Evolutionary conservation across 2,329 filamentous ascomycete species (phyloP).

Genomic region (Trematosphaeria pertusa): DNA sequence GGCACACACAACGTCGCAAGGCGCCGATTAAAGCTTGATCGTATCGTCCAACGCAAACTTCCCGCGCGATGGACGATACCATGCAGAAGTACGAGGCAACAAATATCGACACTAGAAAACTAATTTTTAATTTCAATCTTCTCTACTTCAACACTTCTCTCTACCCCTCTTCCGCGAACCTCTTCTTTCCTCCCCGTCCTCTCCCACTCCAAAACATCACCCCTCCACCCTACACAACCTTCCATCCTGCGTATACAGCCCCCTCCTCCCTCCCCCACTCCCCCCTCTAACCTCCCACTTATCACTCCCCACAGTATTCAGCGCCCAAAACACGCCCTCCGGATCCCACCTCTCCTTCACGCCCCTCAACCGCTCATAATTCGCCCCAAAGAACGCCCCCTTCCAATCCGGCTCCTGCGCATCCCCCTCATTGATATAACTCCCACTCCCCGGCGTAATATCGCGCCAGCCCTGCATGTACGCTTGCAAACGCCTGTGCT

Average conservation of each 20-base stretch:
- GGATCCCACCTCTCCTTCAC: conserved; percentile 34
- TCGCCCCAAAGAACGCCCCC: conserved; percentile 29
- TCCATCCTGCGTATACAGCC: conserved; percentile 34
- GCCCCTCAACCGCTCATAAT: conserved; percentile 28
- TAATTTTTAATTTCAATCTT: no score
- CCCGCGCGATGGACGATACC: no score
- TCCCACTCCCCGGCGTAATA: conserved; percentile 26
- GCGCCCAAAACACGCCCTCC: conserved; percentile 33
- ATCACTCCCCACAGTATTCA: conserved; percentile 32
- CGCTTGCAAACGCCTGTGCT: conserved; percentile 23
- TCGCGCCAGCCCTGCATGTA: conserved; percentile 35
- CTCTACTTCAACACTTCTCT: no score
- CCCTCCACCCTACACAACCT: conserved; percentile 30
- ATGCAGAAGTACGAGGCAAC: no score
- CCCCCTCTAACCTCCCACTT: conserved; percentile 30
- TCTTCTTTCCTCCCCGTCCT: no score
- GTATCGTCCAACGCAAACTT: no score
- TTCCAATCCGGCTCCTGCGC: conserved; percentile 35
- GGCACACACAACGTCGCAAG: no score
- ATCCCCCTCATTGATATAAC: conserved; percentile 40
- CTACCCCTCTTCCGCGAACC: no score
- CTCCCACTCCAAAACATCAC: no score
- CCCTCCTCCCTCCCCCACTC: conserved; percentile 20
- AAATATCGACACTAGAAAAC: no score
- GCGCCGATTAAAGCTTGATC: no score